Base-by-base conservation (phyloP, 176 grass and related monocot species). In the Triticum urartu region DNA sequence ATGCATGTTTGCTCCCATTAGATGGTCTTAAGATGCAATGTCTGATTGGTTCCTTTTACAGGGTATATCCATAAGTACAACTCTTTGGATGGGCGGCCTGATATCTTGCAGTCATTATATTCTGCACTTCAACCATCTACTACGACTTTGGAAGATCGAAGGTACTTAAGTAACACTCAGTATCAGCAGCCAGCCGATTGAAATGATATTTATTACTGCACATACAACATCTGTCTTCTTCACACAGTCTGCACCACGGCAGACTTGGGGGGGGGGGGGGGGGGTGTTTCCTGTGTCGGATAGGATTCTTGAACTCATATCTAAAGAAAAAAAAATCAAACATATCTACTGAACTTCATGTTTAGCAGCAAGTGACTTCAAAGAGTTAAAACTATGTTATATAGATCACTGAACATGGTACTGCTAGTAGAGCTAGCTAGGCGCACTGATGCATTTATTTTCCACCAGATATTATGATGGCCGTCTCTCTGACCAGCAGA, bases 1-100 rank as follows among this genome's bases (percentile, higher is more conserved):
- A 58, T 64, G 63, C 56, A 64, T 59, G 47, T 60, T 87, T 66
- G 13, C 24, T 21, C 32, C 85, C 17, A 65, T 39, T 28, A 47
- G 12, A 54, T 56, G 26, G 4, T 54, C 77, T 83, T 88, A 81
- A 83, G 12, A 85, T 78, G 8, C 72, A 64, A 45, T 54, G 24
- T 78, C 68, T 52, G 11, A 26, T 84, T 77, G 79, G 34, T 90
- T 89, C 11, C 28, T 85, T 91, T 66, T 81, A 26, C 87, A 98
- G 96, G 96, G 80, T 89, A 91, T 72, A 95, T 98, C 64, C 92
- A 95, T 72, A 95, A 92, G 73, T 95, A 98, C 86, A 98, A 98
- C 86, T 91, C 90, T 72, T 88, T 98, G 88, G 84, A 94, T 85
- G 88, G 88, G 40, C 91, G 81, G 56, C 96, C 96, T 89, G 96